Evolutionary conservation across 2,329 filamentous ascomycete species (phyloP).

Genomic region (Diaporthe citriasiana): DNA sequence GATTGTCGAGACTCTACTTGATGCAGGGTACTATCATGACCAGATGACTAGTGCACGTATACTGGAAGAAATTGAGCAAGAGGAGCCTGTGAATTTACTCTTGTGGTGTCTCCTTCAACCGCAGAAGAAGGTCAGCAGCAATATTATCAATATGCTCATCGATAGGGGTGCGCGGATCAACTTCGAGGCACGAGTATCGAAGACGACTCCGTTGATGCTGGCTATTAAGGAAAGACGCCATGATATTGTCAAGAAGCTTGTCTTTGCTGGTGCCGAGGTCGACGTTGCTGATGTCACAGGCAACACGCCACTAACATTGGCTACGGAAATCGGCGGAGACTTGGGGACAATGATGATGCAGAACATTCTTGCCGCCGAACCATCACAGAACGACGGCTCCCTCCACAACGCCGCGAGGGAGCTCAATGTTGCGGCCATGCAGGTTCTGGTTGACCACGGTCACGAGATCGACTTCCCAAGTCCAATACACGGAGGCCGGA

Average conservation of each 20-base stretch:
- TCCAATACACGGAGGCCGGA: conserved; percentile 72
- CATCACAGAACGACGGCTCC: conserved; percentile 74
- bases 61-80: conserved; percentile 61
- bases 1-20: conserved; percentile 66
- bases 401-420: conserved; percentile 75
- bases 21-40: conserved; percentile 73
- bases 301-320: conserved; percentile 72
- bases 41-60: conserved; percentile 62
- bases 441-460: conserved; percentile 68
- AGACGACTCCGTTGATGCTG: conserved; percentile 70
- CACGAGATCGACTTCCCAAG: conserved; percentile 77
- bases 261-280: conserved; percentile 71
- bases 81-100: conserved; percentile 70
- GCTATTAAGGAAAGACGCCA: conserved; percentile 68
- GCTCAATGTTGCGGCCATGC: conserved; percentile 69
- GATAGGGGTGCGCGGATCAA: conserved; percentile 69
- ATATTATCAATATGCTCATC: conserved; percentile 70
- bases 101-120: conserved; percentile 74
- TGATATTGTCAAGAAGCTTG: conserved; percentile 70
- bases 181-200: conserved; percentile 65
- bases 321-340: conserved; percentile 68
- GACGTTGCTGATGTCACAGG: conserved; percentile 70
- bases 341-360: conserved; percentile 67
- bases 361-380: conserved; percentile 67
- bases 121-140: conserved; percentile 72